A percentile compares a stretch with the other conserved stretches of the same genome.
Conservation (phyloP, 805 yeast genomes). For the Wickerhamiella alocasiicola region DNA sequence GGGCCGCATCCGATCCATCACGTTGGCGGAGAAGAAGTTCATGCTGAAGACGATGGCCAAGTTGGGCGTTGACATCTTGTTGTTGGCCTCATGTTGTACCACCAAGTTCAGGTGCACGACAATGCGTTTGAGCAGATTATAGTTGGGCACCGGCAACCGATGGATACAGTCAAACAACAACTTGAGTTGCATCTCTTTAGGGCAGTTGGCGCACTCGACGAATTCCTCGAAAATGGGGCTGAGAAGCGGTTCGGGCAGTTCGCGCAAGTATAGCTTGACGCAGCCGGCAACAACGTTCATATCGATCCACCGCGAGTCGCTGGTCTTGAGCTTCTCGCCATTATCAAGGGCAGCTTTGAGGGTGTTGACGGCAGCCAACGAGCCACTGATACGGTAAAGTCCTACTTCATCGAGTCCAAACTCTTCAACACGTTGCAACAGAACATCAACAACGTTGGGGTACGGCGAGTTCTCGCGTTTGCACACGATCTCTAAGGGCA, state of each 20-base stretch:
- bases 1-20: conserved; percentile 41
- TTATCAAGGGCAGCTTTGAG: conserved; percentile 44
- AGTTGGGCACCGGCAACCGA: conserved; percentile 53
- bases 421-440: conserved; percentile 67
- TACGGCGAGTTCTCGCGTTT: conserved; percentile 48
- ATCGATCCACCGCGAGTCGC: conserved; percentile 55
- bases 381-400: conserved; percentile 63
- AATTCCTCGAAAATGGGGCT: conserved; percentile 54
- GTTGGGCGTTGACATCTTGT: conserved; percentile 82
- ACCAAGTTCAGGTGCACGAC: conserved; percentile 59
- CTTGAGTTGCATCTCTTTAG: conserved; percentile 12
- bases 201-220: conserved; percentile 23
- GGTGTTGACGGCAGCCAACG: conserved; percentile 44
- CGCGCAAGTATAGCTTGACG: conserved; percentile 71
- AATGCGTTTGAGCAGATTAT: conserved; percentile 52
- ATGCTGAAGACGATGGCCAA: conserved; percentile 77
- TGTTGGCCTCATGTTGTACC: conserved; percentile 49
- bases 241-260: conserved; percentile 72
- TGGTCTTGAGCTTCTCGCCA: conserved; percentile 33
- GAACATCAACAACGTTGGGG: conserved; percentile 54
- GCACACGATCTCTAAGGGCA: conserved; percentile 68
- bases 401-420: conserved; percentile 88
- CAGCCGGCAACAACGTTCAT: conserved; percentile 81
- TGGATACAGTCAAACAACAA: conserved; percentile 26
- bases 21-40: conserved; percentile 38